A percentile compares a stretch with the other conserved stretches of the same genome.
Evolutionary conservation across 129 eudicot genomes (phyloP).

Genomic region (Pseudognaphalium luteoalbum): DNA sequence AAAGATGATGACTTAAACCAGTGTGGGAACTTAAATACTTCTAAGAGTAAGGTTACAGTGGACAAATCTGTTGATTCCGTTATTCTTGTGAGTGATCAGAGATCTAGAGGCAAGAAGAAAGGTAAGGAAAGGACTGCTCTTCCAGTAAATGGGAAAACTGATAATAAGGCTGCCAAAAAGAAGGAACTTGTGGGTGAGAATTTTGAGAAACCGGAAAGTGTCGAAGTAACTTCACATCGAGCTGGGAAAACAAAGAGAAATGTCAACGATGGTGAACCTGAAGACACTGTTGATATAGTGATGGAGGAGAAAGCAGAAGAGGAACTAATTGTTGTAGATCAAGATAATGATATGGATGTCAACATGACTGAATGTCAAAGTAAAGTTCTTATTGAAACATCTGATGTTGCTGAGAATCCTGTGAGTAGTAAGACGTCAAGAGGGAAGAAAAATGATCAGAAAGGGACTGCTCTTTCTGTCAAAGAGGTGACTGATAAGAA

Average conservation of each 20-base stretch:
- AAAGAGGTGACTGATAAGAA: slow-evolving; percentile 17
- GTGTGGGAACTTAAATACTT: background rate
- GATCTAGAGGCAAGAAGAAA: slow-evolving; percentile 31
- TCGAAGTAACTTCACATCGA: slow-evolving; percentile 17
- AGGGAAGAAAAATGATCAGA: slow-evolving; percentile 34
- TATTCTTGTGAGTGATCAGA: slow-evolving; percentile 27
- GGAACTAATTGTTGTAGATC: background rate
- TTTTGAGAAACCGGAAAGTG: slow-evolving; percentile 29
- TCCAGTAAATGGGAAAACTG: slow-evolving; percentile 17
- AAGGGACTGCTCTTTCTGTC: slow-evolving; percentile 24
- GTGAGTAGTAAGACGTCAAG: slow-evolving; percentile 28
- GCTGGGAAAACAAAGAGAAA: slow-evolving; percentile 32
- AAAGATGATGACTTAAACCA: background rate
- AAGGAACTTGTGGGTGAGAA: slow-evolving; percentile 31
- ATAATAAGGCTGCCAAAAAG: slow-evolving; percentile 28
- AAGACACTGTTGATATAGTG: slow-evolving; percentile 4
- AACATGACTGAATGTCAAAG: background rate
- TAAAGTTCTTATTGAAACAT: slow-evolving; percentile 14
- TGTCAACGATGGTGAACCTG: slow-evolving; percentile 19
- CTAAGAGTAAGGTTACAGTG: background rate
- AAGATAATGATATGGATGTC: background rate
- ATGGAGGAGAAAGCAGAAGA: background rate
- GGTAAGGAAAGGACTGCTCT: slow-evolving; percentile 28
- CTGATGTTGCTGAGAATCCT: slow-evolving; percentile 25
- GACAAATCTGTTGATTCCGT: slow-evolving; percentile 30